These are phyloP conservation scores for Penicillium sp. DNA, from an alignment of 2,329 filamentous ascomycete genomes.

Conservation along the genomic window DNA sequence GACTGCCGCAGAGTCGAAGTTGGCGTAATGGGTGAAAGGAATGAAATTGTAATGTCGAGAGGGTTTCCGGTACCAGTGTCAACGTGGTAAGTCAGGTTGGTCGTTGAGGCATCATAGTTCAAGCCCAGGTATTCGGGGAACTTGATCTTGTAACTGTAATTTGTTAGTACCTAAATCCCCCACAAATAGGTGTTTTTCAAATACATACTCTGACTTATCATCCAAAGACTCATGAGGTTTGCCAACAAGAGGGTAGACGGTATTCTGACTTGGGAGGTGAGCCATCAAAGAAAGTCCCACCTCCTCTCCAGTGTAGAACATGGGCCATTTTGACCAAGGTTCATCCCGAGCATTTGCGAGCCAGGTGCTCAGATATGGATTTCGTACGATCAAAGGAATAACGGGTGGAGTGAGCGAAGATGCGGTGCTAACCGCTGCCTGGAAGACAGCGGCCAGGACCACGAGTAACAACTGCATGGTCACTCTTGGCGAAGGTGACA, in stretches of 20 bases:
- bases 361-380: slow-evolving; percentile 78
- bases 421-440: slow-evolving; percentile 47
- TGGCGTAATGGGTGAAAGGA: slow-evolving; percentile 75
- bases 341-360: slow-evolving; percentile 67
- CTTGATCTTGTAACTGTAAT: slow-evolving; percentile 55
- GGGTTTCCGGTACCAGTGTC: slow-evolving; percentile 45
- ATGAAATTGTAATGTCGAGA: slow-evolving; percentile 61
- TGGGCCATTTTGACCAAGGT: slow-evolving; percentile 83
- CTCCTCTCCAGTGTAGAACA: slow-evolving; percentile 75
- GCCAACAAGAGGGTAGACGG: slow-evolving; percentile 64
- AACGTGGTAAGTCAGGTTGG: slow-evolving; percentile 66
- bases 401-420: slow-evolving; percentile 62
- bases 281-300: slow-evolving; percentile 65
- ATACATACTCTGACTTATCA: slow-evolving; percentile 40
- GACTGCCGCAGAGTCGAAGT: slow-evolving; percentile 77
- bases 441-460: slow-evolving; percentile 38
- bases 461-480: slow-evolving; percentile 36
- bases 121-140: slow-evolving; percentile 61
- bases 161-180: slow-evolving; percentile 10
- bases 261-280: slow-evolving; percentile 58
- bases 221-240: slow-evolving; percentile 64
- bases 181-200: not conserved
- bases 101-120: slow-evolving; percentile 68
- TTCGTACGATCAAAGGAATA: slow-evolving; percentile 71
- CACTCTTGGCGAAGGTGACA: slow-evolving; percentile 1